These are phyloP conservation scores for Leishmania amazonensis DNA, from an alignment of 208 protist genomes.

Conservation along the genomic window DNA sequence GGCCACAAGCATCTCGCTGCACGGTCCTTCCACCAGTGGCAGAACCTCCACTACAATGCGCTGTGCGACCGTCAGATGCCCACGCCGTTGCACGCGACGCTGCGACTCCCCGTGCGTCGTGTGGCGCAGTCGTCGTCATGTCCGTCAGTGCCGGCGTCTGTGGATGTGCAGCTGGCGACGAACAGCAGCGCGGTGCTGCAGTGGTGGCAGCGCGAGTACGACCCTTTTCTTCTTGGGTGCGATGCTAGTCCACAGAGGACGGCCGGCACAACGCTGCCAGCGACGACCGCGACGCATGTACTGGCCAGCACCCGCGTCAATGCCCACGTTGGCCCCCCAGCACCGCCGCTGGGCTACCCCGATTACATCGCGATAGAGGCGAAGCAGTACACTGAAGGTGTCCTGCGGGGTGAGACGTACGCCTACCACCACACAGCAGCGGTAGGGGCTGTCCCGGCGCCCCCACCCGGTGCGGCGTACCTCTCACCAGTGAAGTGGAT, in stretches of 20 bases:
- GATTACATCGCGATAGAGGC: slow-evolving; percentile 45
- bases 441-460: background rate
- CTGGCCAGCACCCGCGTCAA: slow-evolving; percentile 1
- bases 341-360: slow-evolving; percentile 50
- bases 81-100: slow-evolving; percentile 15
- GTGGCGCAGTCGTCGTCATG: background rate
- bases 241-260: background rate
- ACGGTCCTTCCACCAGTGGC: slow-evolving; percentile 21
- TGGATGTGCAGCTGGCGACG: slow-evolving; percentile 13
- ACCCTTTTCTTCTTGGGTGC: background rate
- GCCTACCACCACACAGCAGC: slow-evolving; percentile 27
- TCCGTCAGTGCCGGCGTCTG: background rate
- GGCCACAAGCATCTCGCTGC: slow-evolving; percentile 8
- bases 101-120: slow-evolving; percentile 20
- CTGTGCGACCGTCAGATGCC: slow-evolving; percentile 13
- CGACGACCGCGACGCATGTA: background rate
- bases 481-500: slow-evolving; percentile 48
- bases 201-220: slow-evolving; percentile 28
- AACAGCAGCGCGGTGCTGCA: slow-evolving; percentile 19
- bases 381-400: slow-evolving; percentile 49
- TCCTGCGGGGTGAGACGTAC: slow-evolving; percentile 49
- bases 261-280: background rate
- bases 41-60: slow-evolving; percentile 10
- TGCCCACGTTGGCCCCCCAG: slow-evolving; percentile 52
- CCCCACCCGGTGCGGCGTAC: slow-evolving; percentile 8